Evolutionary conservation across 2,329 filamentous ascomycete species (phyloP).

Genomic region (Cercospora berteroae): DNA sequence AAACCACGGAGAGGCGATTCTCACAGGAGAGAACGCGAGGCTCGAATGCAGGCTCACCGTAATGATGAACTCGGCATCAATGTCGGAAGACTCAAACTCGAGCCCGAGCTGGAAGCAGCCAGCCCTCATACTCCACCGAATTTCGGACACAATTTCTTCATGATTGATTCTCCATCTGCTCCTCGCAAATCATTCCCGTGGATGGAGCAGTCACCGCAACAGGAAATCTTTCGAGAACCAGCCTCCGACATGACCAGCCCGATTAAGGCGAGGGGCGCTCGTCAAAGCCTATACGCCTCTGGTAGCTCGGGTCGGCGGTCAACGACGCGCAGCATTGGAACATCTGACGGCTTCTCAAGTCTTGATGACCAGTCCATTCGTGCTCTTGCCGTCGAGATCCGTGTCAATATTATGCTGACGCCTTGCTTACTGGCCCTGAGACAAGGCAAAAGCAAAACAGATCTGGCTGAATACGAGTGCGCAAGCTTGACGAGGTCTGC

Average conservation of each 20-base stretch:
- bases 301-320: not conserved
- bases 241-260: not conserved
- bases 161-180: not conserved
- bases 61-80: not conserved
- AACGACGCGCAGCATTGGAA: not conserved
- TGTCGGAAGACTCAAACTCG: too few relatives aligned
- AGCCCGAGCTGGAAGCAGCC: not conserved
- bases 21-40: not conserved
- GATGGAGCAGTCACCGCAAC: not conserved
- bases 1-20: not conserved
- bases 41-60: not conserved
- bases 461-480: not conserved
- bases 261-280: not conserved
- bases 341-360: not conserved
- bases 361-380: not conserved
- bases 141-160: not conserved
- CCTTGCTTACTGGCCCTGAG: conserved; percentile 1
- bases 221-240: not conserved
- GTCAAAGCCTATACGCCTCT: not conserved
- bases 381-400: not conserved
- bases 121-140: not conserved
- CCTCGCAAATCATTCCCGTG: not conserved
- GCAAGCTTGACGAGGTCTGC: not conserved
- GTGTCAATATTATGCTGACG: not conserved
- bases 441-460: not conserved